A percentile compares a stretch with the other conserved stretches of the same genome.
These are phyloP conservation scores for Aspergillus mulundensis DNA, from an alignment of 495 filamentous ascomycete genomes.

Conservation along the genomic window DNA sequence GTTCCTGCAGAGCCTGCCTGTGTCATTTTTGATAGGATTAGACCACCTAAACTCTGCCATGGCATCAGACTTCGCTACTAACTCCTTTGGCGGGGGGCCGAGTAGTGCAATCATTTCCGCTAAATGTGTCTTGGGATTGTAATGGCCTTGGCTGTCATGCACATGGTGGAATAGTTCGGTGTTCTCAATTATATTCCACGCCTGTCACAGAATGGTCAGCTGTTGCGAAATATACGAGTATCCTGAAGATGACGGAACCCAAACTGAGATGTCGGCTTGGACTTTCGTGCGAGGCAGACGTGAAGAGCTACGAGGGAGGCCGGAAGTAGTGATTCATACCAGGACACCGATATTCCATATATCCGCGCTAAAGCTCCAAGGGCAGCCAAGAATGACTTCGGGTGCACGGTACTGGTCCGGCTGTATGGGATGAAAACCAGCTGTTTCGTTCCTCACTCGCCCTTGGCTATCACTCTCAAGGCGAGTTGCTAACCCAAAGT, in stretches of 20 bases:
- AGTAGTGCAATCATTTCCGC: slow-evolving; percentile 41
- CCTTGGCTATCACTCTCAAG: slow-evolving; percentile 10
- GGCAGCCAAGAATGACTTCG: slow-evolving; percentile 34
- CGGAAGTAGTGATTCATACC: slow-evolving; percentile 22
- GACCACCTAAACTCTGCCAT: slow-evolving; percentile 17
- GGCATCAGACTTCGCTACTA: slow-evolving; percentile 27
- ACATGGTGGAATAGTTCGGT: slow-evolving; percentile 35
- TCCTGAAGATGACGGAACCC: background rate
- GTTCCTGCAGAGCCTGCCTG: slow-evolving; percentile 15
- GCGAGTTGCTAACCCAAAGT: slow-evolving; percentile 74
- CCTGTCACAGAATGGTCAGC: slow-evolving; percentile 21
- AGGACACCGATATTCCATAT: slow-evolving; percentile 41
- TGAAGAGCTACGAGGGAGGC: background rate
- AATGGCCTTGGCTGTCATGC: slow-evolving; percentile 16
- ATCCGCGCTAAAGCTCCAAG: slow-evolving; percentile 35
- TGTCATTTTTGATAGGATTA: slow-evolving; percentile 7
- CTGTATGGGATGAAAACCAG: slow-evolving; percentile 27
- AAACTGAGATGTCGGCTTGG: background rate
- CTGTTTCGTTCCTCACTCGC: background rate
- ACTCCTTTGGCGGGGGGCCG: slow-evolving; percentile 33
- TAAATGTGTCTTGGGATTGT: slow-evolving; percentile 30
- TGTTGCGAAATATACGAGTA: background rate
- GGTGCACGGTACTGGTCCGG: slow-evolving; percentile 37
- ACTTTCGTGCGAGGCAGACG: no score
- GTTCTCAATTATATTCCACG: slow-evolving; percentile 42